Percentiles rank a stretch among this genome's conserved stretches.
Evolutionary conservation across 1,284 basidiomycete species (phyloP).

Genomic region (Salmacisia buchloeana): DNA sequence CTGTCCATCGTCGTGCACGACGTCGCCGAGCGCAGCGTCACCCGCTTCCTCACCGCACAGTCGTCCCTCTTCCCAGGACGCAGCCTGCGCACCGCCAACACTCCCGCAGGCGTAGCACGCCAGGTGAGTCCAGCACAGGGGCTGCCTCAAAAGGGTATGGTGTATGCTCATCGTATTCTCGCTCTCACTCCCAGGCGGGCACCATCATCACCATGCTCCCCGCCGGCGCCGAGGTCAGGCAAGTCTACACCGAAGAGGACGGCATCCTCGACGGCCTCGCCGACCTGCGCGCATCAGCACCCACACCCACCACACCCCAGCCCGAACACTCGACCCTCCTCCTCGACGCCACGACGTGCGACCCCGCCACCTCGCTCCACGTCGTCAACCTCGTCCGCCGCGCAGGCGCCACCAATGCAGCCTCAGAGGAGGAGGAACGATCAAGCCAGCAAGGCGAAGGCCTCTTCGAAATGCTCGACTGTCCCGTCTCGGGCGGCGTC

Average conservation of each 20-base stretch:
- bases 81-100: conserved; percentile 41
- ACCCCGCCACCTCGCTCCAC: conserved; percentile 66
- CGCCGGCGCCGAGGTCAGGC: conserved; percentile 71
- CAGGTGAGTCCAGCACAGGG: too few relatives aligned
- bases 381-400: conserved; percentile 60
- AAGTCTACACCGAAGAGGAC: conserved; percentile 61
- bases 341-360: conserved; percentile 82
- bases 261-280: conserved; percentile 51
- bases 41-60: conserved; percentile 37
- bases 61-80: conserved; percentile 35
- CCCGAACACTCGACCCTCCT: conserved; percentile 57
- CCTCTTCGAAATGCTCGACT: conserved; percentile 67
- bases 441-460: conserved; percentile 7
- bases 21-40: conserved; percentile 33
- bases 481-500: conserved; percentile 86
- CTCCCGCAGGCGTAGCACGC: conserved; percentile 52
- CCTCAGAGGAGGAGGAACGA: too few relatives aligned
- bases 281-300: conserved; percentile 12
- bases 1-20: conserved; percentile 37
- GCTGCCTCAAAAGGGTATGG: too few relatives aligned
- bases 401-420: conserved; percentile 52
- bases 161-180: too few relatives aligned
- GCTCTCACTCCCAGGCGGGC: too few relatives aligned
- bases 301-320: conserved; percentile 3
- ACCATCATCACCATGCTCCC: conserved; percentile 80